Evolutionary conservation across 2,329 filamentous ascomycete species (phyloP).

Genomic region (Anthostomella pinea): DNA sequence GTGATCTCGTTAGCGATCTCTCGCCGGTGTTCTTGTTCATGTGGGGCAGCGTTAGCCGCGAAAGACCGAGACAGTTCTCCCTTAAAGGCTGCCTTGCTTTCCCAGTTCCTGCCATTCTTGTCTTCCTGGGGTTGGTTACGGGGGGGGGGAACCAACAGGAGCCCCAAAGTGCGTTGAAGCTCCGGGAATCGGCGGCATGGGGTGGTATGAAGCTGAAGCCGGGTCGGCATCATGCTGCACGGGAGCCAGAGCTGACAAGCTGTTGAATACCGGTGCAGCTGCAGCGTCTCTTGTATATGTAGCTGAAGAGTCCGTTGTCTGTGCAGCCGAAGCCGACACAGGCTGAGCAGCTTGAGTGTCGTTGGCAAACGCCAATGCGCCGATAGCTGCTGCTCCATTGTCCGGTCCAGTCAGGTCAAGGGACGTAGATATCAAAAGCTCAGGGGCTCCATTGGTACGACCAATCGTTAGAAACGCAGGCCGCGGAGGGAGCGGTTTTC

Average conservation of each 20-base stretch:
- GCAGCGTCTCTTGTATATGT: too few relatives aligned
- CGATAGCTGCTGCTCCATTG: too few relatives aligned
- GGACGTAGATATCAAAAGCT: neutral
- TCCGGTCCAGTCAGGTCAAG: too few relatives aligned
- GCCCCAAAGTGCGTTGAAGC: slow-evolving; percentile 13
- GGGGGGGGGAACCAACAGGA: too few relatives aligned
- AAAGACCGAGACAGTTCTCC: slow-evolving; percentile 20
- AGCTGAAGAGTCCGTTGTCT: too few relatives aligned
- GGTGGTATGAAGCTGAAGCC: neutral
- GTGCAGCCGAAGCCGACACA: too few relatives aligned
- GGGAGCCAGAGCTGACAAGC: too few relatives aligned
- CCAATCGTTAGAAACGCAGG: neutral
- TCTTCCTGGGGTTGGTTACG: too few relatives aligned
- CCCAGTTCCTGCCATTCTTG: slow-evolving; percentile 7
- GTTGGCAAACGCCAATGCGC: too few relatives aligned
- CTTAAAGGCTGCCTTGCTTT: slow-evolving; percentile 15
- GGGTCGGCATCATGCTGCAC: too few relatives aligned
- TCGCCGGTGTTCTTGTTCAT: slow-evolving; percentile 6
- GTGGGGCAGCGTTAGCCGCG: slow-evolving; percentile 1
- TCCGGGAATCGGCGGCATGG: slow-evolving; percentile 3
- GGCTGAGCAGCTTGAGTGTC: too few relatives aligned
- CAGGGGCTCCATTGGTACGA: neutral
- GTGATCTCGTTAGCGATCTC: slow-evolving; percentile 11
- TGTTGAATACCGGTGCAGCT: too few relatives aligned
- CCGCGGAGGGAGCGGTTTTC: slow-evolving; percentile 1